Conservation (phyloP, 2,329 filamentous ascomycete genomes). For the Aspergillus intermedius region DNA sequence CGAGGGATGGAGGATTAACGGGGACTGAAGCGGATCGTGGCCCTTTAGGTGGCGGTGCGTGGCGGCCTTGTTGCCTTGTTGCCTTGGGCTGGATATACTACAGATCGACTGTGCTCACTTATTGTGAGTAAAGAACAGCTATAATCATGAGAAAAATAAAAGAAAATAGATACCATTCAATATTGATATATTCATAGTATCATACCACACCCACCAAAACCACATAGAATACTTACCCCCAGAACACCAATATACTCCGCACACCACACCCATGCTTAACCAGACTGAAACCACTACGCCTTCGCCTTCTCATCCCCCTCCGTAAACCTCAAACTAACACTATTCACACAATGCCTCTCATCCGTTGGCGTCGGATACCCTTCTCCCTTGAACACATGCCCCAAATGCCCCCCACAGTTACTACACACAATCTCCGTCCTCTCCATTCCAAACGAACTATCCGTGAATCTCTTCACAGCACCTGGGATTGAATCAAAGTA, state of each 20-base stretch:
- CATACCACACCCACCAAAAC: too few relatives aligned
- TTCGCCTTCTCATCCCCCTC: conserved; percentile 50
- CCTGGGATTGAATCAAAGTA: conserved; percentile 95
- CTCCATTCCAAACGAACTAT: conserved; percentile 70
- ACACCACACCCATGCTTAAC: conserved; percentile 5
- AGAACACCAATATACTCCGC: background rate
- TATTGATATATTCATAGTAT: too few relatives aligned
- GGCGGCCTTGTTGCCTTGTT: background rate
- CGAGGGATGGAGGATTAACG: conserved; percentile 16
- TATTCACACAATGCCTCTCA: conserved; percentile 96
- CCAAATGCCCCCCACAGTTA: conserved; percentile 88
- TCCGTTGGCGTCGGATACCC: conserved; percentile 79
- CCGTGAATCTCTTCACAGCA: conserved; percentile 75
- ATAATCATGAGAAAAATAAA: too few relatives aligned
- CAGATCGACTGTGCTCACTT: too few relatives aligned
- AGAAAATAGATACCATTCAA: too few relatives aligned
- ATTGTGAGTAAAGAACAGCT: too few relatives aligned
- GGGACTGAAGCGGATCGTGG: conserved; percentile 23
- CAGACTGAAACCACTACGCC: conserved; percentile 19
- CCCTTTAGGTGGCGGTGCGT: conserved; percentile 2
- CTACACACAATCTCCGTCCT: conserved; percentile 90
- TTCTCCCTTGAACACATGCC: conserved; percentile 89
- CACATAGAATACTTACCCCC: conserved; percentile 1
- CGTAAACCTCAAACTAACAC: conserved; percentile 77
- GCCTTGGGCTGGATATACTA: background rate